Evolutionary conservation across 345 rosid genomes (phyloP).

Genomic region (Adansonia digitata): DNA sequence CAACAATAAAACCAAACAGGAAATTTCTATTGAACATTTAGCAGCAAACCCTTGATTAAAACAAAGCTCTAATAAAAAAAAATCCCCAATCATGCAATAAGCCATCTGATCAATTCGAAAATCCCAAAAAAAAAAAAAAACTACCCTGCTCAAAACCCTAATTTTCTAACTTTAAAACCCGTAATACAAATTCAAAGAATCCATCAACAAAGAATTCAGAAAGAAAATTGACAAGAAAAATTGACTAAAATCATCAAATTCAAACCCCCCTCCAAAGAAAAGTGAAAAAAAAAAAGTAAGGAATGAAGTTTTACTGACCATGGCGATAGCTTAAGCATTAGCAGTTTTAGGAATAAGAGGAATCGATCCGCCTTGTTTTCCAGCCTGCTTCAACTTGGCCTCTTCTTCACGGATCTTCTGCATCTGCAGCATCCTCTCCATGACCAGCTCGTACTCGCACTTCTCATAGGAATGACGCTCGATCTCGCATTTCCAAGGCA

Average conservation of each 20-base stretch:
- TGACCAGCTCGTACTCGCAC: constrained; percentile 97
- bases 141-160: constrained; percentile 6
- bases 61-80: not conserved
- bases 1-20: not conserved
- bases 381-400: constrained; percentile 51
- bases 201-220: not conserved
- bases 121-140: not conserved
- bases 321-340: constrained; percentile 45
- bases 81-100: not conserved
- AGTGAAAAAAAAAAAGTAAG: not conserved
- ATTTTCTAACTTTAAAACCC: not conserved
- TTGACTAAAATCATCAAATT: not conserved
- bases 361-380: constrained; percentile 34
- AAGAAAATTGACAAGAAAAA: not conserved
- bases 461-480: constrained; percentile 94
- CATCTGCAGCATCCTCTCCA: constrained; percentile 98
- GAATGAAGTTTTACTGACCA: constrained; percentile 23
- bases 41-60: not conserved
- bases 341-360: constrained; percentile 89
- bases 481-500: constrained; percentile 97
- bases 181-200: not conserved
- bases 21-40: not conserved
- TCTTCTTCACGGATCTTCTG: constrained; percentile 90
- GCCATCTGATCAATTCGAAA: not conserved
- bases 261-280: not conserved